Evolutionary conservation across 371 early-diverging fungal genomes (phyloP), one percentile per base, ranked within the genome.

Genomic region (Mortierella sp.): DNA sequence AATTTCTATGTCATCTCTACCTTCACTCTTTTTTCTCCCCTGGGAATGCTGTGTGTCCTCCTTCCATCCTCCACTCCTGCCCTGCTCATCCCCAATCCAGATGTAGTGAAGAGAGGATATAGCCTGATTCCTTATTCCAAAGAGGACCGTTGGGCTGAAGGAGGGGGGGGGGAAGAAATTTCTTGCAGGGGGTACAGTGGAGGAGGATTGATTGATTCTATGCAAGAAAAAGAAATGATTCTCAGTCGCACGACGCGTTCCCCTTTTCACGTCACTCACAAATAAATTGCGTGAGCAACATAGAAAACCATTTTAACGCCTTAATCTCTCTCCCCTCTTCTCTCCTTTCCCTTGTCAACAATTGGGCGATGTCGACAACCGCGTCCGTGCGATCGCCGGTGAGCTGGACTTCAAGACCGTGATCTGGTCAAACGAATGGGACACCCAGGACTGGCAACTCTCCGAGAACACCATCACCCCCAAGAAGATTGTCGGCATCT

Each of bases 291-390:
- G n/a, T n/a, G n/a, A n/a, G n/a, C n/a, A 40, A 40, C 6, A 4
- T 40, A 40, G 43, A 40, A 40, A 40, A 40, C 43, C 43, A 4
- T 40, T 4, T 40, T 40, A 40, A 40, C 43, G 26, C 28, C 10
- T 11, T 59, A 14, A 3, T 16, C 21, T 0, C 28, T 16, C 64
- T 5, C 5, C 4, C 4, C 19, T 40, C 24, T 40, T 21, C 14
- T 54, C 28, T 31, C 43, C 48, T 11, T 46, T 46, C 13, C 48
- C 48, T 46, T 46, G 48, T 13, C 8, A 13, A 10, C 48, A 6
- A 53, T 31, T 67, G 79, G 92, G 93, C 55, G 93, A 93, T 81
- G 88, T 90, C 54, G 94, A 94, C 83, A 90, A 93, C 77, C 91
- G 94, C 69, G 92, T 94, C 40, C 91, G 94, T 71, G 88, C 82